phyloP scores from a whole-genome alignment of 768 basidiomycete genomes.

The Tricholomella constricta region DNA sequence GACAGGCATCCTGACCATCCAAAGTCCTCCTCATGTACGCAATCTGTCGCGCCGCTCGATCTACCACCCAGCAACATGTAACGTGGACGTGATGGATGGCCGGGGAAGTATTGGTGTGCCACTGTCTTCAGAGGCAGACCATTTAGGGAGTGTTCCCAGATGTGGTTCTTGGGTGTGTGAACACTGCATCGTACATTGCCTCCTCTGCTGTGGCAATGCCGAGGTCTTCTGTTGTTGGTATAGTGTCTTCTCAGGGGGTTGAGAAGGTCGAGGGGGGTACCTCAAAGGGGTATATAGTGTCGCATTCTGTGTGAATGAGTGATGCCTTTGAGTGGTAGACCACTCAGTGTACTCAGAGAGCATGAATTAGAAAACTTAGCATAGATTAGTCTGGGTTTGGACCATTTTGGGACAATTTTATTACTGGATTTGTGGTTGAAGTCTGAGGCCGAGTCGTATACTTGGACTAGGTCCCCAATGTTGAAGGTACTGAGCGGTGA shows the following conservation, averaged over 20 bases:
- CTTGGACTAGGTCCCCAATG: slow-evolving; percentile 1
- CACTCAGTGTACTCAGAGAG: not conserved
- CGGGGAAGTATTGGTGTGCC: not conserved
- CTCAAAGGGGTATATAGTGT: slow-evolving; percentile 7
- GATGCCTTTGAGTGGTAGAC: slow-evolving; percentile 5
- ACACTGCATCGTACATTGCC: too few species aligned
- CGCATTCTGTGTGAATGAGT: not conserved
- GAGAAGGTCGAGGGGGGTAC: too few species aligned
- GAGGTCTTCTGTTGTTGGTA: not conserved
- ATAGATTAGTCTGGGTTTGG: slow-evolving; percentile 3
- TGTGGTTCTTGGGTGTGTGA: too few species aligned
- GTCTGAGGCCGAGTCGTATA: slow-evolving; percentile 1
- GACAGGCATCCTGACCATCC: too few species aligned
- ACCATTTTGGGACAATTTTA: slow-evolving; percentile 2
- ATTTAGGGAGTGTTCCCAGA: too few species aligned
- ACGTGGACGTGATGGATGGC: not conserved
- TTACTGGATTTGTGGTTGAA: slow-evolving; percentile 2
- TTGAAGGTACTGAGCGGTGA: slow-evolving; percentile 1
- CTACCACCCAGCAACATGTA: not conserved
- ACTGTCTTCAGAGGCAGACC: not conserved
- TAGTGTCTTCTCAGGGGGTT: not conserved
- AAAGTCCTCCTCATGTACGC: too few species aligned
- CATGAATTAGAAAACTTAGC: slow-evolving; percentile 8
- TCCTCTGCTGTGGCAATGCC: not conserved
- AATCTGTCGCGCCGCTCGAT: not conserved